Evolutionary conservation across 2,329 filamentous ascomycete species (phyloP).

Genomic region (Ophiocordyceps camponoti-rufipedis): DNA sequence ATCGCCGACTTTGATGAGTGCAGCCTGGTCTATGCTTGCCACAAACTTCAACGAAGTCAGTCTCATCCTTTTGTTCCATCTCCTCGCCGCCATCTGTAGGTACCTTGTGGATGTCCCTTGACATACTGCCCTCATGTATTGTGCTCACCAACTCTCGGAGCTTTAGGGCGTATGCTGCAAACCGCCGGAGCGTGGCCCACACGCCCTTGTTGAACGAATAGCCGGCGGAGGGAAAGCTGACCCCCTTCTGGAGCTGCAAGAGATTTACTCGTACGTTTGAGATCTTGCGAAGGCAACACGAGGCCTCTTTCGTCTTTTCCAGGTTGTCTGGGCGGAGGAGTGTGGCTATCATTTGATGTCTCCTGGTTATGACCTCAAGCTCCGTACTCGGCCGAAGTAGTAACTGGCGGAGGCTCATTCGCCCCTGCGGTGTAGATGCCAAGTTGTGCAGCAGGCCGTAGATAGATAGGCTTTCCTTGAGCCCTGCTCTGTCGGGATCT

Average conservation of each 20-base stretch:
- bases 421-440: constrained; percentile 65
- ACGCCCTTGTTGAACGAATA: constrained; percentile 43
- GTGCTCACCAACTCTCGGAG: constrained; percentile 40
- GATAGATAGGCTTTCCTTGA: constrained; percentile 68
- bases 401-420: constrained; percentile 50
- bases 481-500: constrained; percentile 25
- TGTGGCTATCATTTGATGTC: constrained; percentile 50
- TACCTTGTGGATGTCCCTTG: constrained; percentile 9
- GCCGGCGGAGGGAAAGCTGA: constrained; percentile 31
- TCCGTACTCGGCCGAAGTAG: constrained; percentile 67
- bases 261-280: constrained; percentile 58
- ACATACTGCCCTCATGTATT: constrained; percentile 5
- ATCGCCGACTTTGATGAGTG: constrained; percentile 48
- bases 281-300: constrained; percentile 46
- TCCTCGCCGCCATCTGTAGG: not conserved
- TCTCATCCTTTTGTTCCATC: not conserved
- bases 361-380: constrained; percentile 45
- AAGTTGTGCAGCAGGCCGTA: constrained; percentile 67
- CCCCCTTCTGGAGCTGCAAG: constrained; percentile 57
- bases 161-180: constrained; percentile 52
- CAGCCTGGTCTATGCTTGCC: constrained; percentile 35
- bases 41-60: constrained; percentile 25
- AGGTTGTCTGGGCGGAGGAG: constrained; percentile 53
- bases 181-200: constrained; percentile 57
- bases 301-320: constrained; percentile 32